phyloP scores from a whole-genome alignment of 208 protist species.

The Wallacemonas rigidus region DNA sequence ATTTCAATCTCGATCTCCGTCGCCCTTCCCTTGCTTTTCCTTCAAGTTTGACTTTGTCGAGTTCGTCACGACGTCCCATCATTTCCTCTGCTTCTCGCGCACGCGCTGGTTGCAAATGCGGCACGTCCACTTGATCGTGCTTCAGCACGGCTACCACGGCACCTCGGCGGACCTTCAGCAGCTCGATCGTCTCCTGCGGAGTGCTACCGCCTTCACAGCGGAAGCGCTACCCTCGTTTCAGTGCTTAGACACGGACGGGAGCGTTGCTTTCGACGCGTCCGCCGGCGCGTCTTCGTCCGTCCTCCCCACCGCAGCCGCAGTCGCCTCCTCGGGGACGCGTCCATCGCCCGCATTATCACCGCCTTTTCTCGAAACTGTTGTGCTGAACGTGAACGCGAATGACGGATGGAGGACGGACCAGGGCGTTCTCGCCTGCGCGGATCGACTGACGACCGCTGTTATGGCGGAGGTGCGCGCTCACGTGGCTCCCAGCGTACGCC shows the following conservation, averaged over 20 bases:
- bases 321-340: too few relatives aligned
- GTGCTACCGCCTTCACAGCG: slow-evolving; percentile 6
- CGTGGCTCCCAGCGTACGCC: neutral
- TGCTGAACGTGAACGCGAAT: slow-evolving; percentile 34
- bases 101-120: neutral
- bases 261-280: neutral
- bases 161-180: slow-evolving; percentile 42
- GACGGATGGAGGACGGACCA: slow-evolving; percentile 34
- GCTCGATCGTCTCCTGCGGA: slow-evolving; percentile 14
- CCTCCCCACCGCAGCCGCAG: too few relatives aligned
- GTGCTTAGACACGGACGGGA: slow-evolving; percentile 6
- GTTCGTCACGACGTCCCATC: neutral
- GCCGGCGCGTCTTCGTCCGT: neutral
- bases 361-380: slow-evolving; percentile 13
- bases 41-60: too few relatives aligned
- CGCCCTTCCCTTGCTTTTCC: too few relatives aligned
- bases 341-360: neutral
- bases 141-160: slow-evolving; percentile 72
- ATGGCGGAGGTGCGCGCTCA: slow-evolving; percentile 2
- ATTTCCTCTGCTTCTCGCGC: neutral
- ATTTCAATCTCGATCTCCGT: too few relatives aligned
- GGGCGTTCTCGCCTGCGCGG: slow-evolving; percentile 41
- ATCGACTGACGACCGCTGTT: slow-evolving; percentile 30
- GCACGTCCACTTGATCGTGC: slow-evolving; percentile 43
- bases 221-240: slow-evolving; percentile 11